These are phyloP conservation scores for Hymenoscyphus occultus DNA, from an alignment of 2,329 filamentous ascomycete species.

Conservation along the genomic window DNA sequence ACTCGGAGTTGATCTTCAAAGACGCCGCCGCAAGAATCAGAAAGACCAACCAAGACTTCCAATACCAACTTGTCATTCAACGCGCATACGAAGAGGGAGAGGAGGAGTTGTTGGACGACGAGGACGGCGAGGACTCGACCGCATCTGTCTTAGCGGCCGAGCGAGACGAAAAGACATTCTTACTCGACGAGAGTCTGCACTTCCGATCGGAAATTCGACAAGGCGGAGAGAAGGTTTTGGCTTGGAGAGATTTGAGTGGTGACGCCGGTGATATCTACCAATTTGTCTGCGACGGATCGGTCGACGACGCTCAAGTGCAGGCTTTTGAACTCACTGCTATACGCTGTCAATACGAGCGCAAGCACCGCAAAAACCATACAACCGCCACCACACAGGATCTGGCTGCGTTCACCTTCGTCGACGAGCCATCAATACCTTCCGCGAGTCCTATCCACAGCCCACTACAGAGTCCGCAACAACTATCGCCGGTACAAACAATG, in stretches of 20 bases:
- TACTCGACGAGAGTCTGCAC: slow-evolving; percentile 88
- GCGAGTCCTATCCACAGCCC: slow-evolving; percentile 49
- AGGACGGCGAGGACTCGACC: slow-evolving; percentile 78
- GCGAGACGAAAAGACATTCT: slow-evolving; percentile 94
- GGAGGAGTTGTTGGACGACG: slow-evolving; percentile 84
- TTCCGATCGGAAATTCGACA: slow-evolving; percentile 82
- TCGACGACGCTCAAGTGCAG: slow-evolving; percentile 66
- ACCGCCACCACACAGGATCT: slow-evolving; percentile 80
- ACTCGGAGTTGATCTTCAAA: slow-evolving; percentile 98
- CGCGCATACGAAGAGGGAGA: slow-evolving; percentile 97
- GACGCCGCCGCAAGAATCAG: slow-evolving; percentile 91
- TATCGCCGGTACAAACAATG: slow-evolving; percentile 31
- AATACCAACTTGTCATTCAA: slow-evolving; percentile 96
- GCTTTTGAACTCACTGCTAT: slow-evolving; percentile 80
- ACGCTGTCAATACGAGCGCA: slow-evolving; percentile 97
- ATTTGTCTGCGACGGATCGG: slow-evolving; percentile 84
- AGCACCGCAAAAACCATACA: slow-evolving; percentile 77
- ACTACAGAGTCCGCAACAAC: slow-evolving; percentile 53
- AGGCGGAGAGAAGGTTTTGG: slow-evolving; percentile 79
- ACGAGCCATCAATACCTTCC: slow-evolving; percentile 60
- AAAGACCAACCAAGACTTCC: slow-evolving; percentile 88
- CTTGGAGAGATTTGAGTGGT: slow-evolving; percentile 92
- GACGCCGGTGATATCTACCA: slow-evolving; percentile 96
- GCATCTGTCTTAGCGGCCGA: slow-evolving; percentile 72
- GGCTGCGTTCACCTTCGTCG: slow-evolving; percentile 74